Evolutionary conservation across 2,329 filamentous ascomycete species (phyloP).

Genomic region (Dactylellina leptospora): DNA sequence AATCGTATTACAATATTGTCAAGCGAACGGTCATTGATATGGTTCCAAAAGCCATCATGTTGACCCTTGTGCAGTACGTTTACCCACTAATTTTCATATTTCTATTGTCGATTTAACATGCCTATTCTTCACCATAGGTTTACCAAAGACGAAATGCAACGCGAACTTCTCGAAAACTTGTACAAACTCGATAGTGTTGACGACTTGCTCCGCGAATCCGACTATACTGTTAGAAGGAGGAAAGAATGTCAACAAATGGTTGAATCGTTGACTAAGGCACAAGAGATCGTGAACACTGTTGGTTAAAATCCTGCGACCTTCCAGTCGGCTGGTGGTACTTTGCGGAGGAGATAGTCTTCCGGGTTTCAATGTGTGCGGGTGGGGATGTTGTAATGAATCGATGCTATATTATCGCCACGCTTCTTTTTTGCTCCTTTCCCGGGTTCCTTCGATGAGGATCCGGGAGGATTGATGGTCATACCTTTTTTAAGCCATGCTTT

Average conservation of each 20-base stretch:
- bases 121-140: constrained; percentile 66
- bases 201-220: constrained; percentile 94
- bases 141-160: constrained; percentile 98
- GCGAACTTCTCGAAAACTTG: constrained; percentile 95
- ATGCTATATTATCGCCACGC: constrained; percentile 23
- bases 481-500: constrained; percentile 1
- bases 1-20: constrained; percentile 97
- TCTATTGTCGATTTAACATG: not conserved
- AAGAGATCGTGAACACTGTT: constrained; percentile 83
- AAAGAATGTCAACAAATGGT: constrained; percentile 99
- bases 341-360: not conserved
- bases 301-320: constrained; percentile 47
- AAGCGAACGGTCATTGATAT: constrained; percentile 99
- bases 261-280: constrained; percentile 85
- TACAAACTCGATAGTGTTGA: constrained; percentile 91
- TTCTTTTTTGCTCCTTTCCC: not conserved
- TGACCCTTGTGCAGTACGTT: constrained; percentile 90
- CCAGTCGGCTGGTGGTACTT: too few relatives aligned
- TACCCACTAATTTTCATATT: not conserved
- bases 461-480: not conserved
- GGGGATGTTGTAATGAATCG: constrained; percentile 26
- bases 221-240: constrained; percentile 91
- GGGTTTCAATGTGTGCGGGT: not conserved
- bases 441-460: not conserved
- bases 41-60: constrained; percentile 99